Evolutionary conservation across 331 rosid genomes (phyloP).

Genomic region (Pyracantha coccinea): DNA sequence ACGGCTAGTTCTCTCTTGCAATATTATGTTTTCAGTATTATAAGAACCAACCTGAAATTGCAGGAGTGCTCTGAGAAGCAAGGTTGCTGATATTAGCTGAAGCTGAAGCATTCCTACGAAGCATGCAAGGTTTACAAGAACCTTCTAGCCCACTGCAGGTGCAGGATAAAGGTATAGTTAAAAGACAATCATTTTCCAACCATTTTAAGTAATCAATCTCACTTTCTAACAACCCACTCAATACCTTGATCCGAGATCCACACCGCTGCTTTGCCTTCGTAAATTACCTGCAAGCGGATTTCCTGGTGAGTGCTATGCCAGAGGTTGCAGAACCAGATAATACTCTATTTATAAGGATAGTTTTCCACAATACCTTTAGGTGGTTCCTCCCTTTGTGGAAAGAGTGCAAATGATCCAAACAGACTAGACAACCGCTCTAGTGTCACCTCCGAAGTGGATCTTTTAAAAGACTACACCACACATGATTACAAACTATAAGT

Average conservation of each 20-base stretch:
- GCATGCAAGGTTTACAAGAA: constrained; percentile 42
- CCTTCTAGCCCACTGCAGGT: constrained; percentile 50
- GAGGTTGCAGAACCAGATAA: background rate
- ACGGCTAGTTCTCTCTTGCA: background rate
- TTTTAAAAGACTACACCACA: constrained; percentile 51
- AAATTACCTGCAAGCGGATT: constrained; percentile 39
- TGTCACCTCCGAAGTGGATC: constrained; percentile 77
- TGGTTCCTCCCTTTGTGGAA: constrained; percentile 58
- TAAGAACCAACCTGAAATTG: constrained; percentile 43
- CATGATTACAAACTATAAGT: constrained; percentile 1
- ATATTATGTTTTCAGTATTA: background rate
- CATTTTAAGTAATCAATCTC: background rate
- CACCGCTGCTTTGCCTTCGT: constrained; percentile 63
- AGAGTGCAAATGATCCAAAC: constrained; percentile 80
- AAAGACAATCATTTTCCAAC: background rate
- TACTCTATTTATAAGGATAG: background rate
- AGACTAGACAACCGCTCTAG: constrained; percentile 69
- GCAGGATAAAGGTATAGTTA: background rate
- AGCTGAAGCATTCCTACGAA: constrained; percentile 85
- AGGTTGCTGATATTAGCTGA: constrained; percentile 69
- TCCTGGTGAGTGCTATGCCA: constrained; percentile 19
- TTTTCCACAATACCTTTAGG: constrained; percentile 43
- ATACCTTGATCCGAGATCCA: constrained; percentile 62
- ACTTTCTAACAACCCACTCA: constrained; percentile 1
- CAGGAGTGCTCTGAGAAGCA: constrained; percentile 32